Percentiles rank a stretch among this genome's conserved stretches.
Evolutionary conservation across 495 filamentous ascomycete genomes (phyloP).

Genomic region (Neurospora sp.): DNA sequence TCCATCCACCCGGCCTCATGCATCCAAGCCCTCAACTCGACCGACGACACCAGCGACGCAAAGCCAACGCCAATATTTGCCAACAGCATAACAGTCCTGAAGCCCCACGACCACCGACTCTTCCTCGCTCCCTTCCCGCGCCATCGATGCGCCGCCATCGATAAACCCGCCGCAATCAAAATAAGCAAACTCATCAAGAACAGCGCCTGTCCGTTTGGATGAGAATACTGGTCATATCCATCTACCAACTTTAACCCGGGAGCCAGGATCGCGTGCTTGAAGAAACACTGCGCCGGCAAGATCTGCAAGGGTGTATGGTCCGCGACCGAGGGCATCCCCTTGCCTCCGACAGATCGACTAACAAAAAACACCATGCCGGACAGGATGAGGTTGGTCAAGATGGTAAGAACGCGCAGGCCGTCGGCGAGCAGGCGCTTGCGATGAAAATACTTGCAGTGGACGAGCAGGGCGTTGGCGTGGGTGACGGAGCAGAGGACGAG

Average conservation of each 20-base stretch:
- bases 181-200: background rate
- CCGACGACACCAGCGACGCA: background rate
- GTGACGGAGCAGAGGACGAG: constrained; percentile 1
- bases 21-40: background rate
- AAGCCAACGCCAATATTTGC: background rate
- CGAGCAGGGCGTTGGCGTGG: constrained; percentile 2
- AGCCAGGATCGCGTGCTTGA: background rate
- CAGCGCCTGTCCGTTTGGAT: background rate
- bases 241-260: background rate
- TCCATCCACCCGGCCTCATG: background rate
- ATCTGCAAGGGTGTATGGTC: background rate
- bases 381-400: background rate
- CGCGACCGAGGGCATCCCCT: background rate
- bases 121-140: background rate
- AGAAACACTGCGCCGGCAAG: background rate
- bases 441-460: constrained; percentile 2
- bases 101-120: background rate
- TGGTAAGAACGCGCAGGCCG: background rate
- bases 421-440: background rate
- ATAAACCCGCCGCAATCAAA: background rate
- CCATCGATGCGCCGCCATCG: background rate
- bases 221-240: background rate
- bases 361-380: background rate
- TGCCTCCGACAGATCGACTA: background rate
- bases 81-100: background rate